phyloP scores from a whole-genome alignment of 2,329 filamentous ascomycete species.

The Colletotrichum tropicicola region DNA sequence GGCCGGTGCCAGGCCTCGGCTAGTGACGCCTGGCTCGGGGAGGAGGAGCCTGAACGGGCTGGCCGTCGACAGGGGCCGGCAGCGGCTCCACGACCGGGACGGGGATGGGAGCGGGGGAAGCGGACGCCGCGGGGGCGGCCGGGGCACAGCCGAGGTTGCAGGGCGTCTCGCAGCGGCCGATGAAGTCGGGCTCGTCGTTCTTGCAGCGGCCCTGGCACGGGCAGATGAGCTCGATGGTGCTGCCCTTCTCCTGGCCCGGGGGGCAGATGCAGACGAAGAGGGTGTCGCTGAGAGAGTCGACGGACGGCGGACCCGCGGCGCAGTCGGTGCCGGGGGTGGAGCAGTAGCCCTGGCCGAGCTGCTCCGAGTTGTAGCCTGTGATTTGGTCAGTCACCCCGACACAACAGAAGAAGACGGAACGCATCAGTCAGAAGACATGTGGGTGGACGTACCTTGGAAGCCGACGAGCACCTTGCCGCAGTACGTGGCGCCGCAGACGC shows the following conservation, averaged over 20 bases:
- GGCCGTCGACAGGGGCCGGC: not conserved
- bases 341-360: conserved; percentile 47
- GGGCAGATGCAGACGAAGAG: conserved; percentile 50
- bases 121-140: not conserved
- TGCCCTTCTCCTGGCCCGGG: conserved; percentile 42
- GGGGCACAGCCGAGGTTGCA: conserved; percentile 44
- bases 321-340: conserved; percentile 46
- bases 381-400: not conserved
- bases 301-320: conserved; percentile 38
- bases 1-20: not conserved
- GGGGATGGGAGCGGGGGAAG: not conserved
- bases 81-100: not conserved
- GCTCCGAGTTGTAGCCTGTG: conserved; percentile 33
- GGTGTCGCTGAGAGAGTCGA: conserved; percentile 38
- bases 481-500: conserved; percentile 53
- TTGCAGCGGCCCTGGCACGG: conserved; percentile 48
- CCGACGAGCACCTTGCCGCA: conserved; percentile 47
- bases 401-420: not conserved
- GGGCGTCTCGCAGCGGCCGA: conserved; percentile 48
- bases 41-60: conserved; percentile 1
- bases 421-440: not conserved
- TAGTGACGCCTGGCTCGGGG: not conserved
- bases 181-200: conserved; percentile 48
- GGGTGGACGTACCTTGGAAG: conserved; percentile 21
- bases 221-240: conserved; percentile 47